phyloP scores from a whole-genome alignment of 192 early-diverging fungal species.

The Backusella macrospora region DNA sequence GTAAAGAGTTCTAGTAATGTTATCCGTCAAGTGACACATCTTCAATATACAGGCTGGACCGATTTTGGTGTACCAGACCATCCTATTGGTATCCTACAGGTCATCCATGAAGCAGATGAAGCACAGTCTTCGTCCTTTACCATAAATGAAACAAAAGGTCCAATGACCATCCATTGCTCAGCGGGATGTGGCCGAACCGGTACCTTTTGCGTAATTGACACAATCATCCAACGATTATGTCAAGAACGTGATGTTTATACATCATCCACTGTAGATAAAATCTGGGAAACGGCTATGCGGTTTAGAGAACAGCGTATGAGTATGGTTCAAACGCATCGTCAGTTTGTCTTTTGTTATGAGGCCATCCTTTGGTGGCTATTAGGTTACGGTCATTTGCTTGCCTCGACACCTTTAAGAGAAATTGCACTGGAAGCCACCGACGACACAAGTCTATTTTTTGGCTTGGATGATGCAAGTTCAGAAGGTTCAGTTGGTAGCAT shows the following conservation, averaged over 20 bases:
- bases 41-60: constrained; percentile 86
- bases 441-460: background rate
- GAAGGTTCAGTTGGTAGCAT: constrained; percentile 7
- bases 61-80: constrained; percentile 79
- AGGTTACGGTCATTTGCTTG: constrained; percentile 28
- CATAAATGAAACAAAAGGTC: constrained; percentile 32
- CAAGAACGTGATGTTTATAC: constrained; percentile 3
- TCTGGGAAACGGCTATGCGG: constrained; percentile 60
- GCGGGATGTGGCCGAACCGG: constrained; percentile 79
- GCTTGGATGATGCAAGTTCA: background rate
- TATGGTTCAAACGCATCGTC: constrained; percentile 82
- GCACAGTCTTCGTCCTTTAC: constrained; percentile 4
- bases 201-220: constrained; percentile 68
- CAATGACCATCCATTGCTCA: constrained; percentile 73
- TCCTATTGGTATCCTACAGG: constrained; percentile 59
- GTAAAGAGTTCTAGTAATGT: background rate
- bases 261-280: constrained; percentile 30
- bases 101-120: constrained; percentile 52
- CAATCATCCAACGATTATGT: constrained; percentile 28
- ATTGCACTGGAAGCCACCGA: background rate
- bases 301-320: constrained; percentile 78
- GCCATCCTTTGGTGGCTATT: constrained; percentile 62
- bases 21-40: constrained; percentile 59
- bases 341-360: constrained; percentile 88
- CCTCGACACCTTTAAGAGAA: background rate